Evolutionary conservation across 2,329 filamentous ascomycete genomes (phyloP).

Genomic region (Aureobasidium musti): DNA sequence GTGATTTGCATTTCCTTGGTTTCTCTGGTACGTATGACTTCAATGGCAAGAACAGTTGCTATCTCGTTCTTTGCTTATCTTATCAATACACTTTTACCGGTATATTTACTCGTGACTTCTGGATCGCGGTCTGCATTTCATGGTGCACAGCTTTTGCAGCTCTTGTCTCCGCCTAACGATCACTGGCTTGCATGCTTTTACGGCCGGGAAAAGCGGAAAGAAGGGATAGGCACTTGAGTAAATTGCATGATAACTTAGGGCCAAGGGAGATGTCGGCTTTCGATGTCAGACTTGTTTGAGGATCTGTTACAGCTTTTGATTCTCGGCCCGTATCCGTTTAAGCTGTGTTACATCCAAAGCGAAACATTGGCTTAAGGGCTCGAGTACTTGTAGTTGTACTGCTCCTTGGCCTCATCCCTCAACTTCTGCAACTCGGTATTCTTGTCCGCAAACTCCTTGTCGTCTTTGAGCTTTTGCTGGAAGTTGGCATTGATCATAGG

Average conservation of each 20-base stretch:
- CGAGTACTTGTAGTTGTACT: conserved; percentile 51
- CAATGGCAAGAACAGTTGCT: neutral
- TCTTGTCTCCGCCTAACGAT: neutral
- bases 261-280: neutral
- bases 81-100: neutral
- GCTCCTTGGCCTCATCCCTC: conserved; percentile 47
- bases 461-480: conserved; percentile 48
- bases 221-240: neutral
- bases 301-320: neutral
- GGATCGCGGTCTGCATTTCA: neutral
- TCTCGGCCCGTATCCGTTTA: neutral
- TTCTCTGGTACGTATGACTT: conserved; percentile 20
- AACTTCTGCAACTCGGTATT: conserved; percentile 45
- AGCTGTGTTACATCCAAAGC: neutral
- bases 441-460: conserved; percentile 53
- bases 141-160: neutral
- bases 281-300: neutral
- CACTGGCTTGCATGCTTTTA: neutral
- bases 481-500: conserved; percentile 48
- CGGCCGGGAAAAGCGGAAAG: conserved; percentile 7
- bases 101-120: conserved; percentile 13
- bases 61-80: conserved; percentile 2
- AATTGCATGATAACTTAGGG: conserved; percentile 1
- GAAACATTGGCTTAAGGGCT: conserved; percentile 38
- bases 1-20: conserved; percentile 6